Evolutionary conservation across 2,329 filamentous ascomycete genomes (phyloP).

Genomic region (Hymenoscyphus scutula): DNA sequence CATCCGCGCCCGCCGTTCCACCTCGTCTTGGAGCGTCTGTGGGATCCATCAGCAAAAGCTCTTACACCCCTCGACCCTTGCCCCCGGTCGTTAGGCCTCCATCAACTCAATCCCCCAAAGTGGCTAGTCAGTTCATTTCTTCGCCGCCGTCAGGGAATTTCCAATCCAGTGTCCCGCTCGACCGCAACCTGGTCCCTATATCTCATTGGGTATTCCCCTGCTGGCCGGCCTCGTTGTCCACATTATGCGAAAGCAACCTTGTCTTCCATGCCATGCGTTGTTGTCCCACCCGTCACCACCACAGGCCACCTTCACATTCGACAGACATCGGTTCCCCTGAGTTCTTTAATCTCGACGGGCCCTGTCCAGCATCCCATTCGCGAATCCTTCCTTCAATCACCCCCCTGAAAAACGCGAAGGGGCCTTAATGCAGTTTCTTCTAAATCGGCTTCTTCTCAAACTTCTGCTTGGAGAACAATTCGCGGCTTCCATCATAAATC

Average conservation of each 20-base stretch:
- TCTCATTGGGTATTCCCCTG: constrained; percentile 5
- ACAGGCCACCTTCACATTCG: background rate
- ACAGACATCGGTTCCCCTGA: constrained; percentile 9
- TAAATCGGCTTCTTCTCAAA: constrained; percentile 4
- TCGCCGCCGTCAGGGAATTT: background rate
- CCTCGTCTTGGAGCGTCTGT: background rate
- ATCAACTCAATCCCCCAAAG: background rate
- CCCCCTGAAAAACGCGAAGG: constrained; percentile 3
- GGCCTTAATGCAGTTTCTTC: background rate
- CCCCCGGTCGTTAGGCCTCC: constrained; percentile 14
- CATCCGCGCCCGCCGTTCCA: constrained; percentile 12
- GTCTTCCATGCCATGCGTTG: constrained; percentile 37
- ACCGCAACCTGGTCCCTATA: constrained; percentile 17
- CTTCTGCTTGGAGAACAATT: background rate
- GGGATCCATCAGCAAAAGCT: too few relatives aligned
- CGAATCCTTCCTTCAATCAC: constrained; percentile 24
- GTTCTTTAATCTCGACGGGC: constrained; percentile 19
- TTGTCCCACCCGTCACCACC: constrained; percentile 16
- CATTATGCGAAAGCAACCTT: constrained; percentile 26
- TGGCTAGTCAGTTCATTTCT: constrained; percentile 7
- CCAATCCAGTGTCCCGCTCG: constrained; percentile 4
- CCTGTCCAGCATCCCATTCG: constrained; percentile 18
- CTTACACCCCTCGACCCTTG: constrained; percentile 9
- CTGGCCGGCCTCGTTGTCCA: constrained; percentile 8
- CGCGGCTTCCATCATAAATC: background rate